Evolutionary conservation across 306 rosid genomes (phyloP), one percentile per base, ranked within the genome.

Genomic region (Trifolium subterraneum): DNA sequence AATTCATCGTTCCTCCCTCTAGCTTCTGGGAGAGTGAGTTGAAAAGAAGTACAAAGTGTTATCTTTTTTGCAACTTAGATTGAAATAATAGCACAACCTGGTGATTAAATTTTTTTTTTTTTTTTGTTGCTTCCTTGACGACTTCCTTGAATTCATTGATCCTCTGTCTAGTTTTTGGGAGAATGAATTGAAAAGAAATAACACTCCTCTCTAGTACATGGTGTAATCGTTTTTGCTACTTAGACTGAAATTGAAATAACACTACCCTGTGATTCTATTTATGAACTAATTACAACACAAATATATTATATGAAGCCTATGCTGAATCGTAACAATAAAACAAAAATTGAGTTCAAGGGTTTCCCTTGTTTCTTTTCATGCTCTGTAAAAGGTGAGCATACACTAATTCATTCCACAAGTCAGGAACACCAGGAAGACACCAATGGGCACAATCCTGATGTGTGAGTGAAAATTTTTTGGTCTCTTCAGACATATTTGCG

Each of bases 401-500:
- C 84, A 93, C 78, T 68, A 91, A 56, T 84, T 94, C 97, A 76
- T 93, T 93, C 98, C 98, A 93, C 15, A 87, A 54, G 22, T 93
- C 98, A n/a, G 98, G 98, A 70, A 93, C 96, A 23, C 98, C 98
- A 0, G 98, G 97, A 75, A 93, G 98, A 82, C 98, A 93, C 98
- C 98, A 93, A 82, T 93, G 98, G 80, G 97, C 91, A 82, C 98
- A 93, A 68, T 93, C 98, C 71, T 93, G 98, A 80, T 76, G 83
- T 52, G 36, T 78, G 47, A 80, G 72, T 10, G 88, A 88, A 0
- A 82, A 70, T 70, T 4, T 79, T 56, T 81, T 83, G 60, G 84
- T 88, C 63, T 81, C 87, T 29, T 74, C 80, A 44, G 63, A 8
- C 94, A 76, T 36, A 77, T 52, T 83, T 42, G 68, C 80, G 81